phyloP scores from a whole-genome alignment of 331 rosid genomes.

The Rosa hybrid region DNA sequence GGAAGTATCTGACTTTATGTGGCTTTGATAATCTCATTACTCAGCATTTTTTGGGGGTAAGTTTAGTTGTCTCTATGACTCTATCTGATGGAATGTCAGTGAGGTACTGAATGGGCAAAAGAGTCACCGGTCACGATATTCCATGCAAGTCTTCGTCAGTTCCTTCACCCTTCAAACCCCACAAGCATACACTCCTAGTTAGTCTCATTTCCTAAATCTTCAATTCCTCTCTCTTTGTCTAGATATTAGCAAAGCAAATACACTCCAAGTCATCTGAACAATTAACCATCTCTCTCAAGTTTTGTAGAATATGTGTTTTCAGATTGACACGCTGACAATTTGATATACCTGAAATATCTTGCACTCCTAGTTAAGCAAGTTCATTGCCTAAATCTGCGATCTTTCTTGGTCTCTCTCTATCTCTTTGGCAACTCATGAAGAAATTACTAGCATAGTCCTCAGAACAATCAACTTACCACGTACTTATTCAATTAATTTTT shows the following conservation, averaged over 20 bases:
- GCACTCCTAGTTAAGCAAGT: neutral
- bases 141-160: constrained; percentile 57
- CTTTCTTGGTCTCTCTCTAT: neutral
- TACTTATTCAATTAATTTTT: neutral
- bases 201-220: constrained; percentile 16
- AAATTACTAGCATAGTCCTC: neutral
- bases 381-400: neutral
- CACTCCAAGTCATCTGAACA: neutral
- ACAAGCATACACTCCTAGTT: constrained; percentile 33
- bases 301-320: neutral
- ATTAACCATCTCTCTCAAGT: neutral
- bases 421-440: neutral
- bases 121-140: constrained; percentile 43
- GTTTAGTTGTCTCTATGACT: constrained; percentile 39
- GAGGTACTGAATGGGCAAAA: constrained; percentile 57
- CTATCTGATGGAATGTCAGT: constrained; percentile 73
- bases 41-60: constrained; percentile 33
- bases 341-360: neutral
- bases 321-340: neutral
- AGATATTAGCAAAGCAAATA: neutral
- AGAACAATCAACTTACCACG: neutral
- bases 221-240: constrained; percentile 17
- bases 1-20: constrained; percentile 80
- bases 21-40: constrained; percentile 50
- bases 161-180: constrained; percentile 44